Base-by-base conservation (phyloP, 2,329 filamentous ascomycete species). In the Alternaria brassicae region DNA sequence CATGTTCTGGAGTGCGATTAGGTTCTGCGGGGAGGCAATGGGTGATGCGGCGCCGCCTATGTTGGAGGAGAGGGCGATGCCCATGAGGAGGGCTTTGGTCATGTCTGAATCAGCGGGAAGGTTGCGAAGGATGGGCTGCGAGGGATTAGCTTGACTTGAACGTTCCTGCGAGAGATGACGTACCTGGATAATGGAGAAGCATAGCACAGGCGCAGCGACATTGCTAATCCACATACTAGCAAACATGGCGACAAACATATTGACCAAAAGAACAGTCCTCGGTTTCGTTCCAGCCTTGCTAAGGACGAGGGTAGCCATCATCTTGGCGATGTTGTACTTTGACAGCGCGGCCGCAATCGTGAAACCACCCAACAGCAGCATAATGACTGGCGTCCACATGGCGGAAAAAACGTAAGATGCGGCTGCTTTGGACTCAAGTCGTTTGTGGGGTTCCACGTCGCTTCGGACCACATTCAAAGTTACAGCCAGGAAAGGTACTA, bases 371-470 rank as follows among this genome's bases (percentile, higher is more conserved):
- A 99, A 88, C 21, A 99, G 84, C 15, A 99, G 87, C 95, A 99
- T 98, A 68, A 99, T 99, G 55, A 99, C 95, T 0, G 95, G 94
- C 3, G 94, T 97, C 95, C 95, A 99, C 95, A 99, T 99, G 25
- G 95, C 90, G 4, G 92, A 85, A 71, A 99, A 98, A 58, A 97
- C 90, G 71, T 91, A 94, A 27, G 86, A 83, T 0, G 94, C 92
- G 0, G 95, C 93, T 41, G 88, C 85, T 75, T 93, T 93, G 3
- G 93, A 87, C n/a, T 86, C 85, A 6, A 99, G 84, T 21, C 94
- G 87, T 42, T 82, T 80, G 61, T 92, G 84, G 0, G 89, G 89
- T 68, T 86, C 85, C 5, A 88, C 86, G 53, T 96, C 91, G 30
- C 89, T 87, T 30, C 92, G 88, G 61, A 97, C 91, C 21, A 99